A percentile compares a stretch with the other conserved stretches of the same genome.
These are phyloP conservation scores for Clathrus columnatus DNA, from an alignment of 768 basidiomycete genomes.

Conservation along the genomic window DNA sequence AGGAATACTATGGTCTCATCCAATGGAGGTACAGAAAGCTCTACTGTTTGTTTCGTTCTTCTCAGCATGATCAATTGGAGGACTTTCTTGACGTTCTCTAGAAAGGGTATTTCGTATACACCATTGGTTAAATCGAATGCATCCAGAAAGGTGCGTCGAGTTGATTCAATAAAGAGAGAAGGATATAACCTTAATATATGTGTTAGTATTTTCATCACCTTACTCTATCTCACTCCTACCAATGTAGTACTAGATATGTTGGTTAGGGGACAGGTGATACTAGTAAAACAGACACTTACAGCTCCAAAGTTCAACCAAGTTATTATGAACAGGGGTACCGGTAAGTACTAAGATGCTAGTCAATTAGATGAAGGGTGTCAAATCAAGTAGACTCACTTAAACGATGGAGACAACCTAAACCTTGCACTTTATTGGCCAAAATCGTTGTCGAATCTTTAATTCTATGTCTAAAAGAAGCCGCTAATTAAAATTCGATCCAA, in stretches of 20 bases:
- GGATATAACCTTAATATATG: conserved; percentile 36
- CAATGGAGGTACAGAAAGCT: conserved; percentile 42
- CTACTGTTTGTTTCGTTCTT: conserved; percentile 46
- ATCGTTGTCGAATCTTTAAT: conserved; percentile 62
- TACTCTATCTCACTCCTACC: conserved; percentile 16
- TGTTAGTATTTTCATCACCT: conserved; percentile 1
- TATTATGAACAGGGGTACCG: conserved; percentile 68
- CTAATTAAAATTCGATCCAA: conserved; percentile 22
- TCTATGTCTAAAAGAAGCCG: conserved; percentile 39
- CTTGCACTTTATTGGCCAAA: conserved; percentile 43
- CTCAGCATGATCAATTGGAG: conserved; percentile 49
- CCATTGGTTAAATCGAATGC: conserved; percentile 49
- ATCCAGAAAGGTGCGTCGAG: conserved; percentile 40
- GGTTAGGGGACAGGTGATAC: background rate
- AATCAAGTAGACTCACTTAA: conserved; percentile 33
- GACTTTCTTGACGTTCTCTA: conserved; percentile 40
- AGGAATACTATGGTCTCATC: conserved; percentile 51
- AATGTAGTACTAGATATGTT: conserved; percentile 31
- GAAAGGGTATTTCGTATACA: conserved; percentile 39
- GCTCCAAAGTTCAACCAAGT: conserved; percentile 49
- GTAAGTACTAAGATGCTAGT: conserved; percentile 41
- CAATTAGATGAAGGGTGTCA: background rate
- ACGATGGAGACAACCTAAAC: conserved; percentile 47
- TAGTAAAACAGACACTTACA: background rate
- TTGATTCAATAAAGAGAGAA: conserved; percentile 37